Conservation (phyloP, 2,329 filamentous ascomycete genomes). For the Canariomyces notabilis region DNA sequence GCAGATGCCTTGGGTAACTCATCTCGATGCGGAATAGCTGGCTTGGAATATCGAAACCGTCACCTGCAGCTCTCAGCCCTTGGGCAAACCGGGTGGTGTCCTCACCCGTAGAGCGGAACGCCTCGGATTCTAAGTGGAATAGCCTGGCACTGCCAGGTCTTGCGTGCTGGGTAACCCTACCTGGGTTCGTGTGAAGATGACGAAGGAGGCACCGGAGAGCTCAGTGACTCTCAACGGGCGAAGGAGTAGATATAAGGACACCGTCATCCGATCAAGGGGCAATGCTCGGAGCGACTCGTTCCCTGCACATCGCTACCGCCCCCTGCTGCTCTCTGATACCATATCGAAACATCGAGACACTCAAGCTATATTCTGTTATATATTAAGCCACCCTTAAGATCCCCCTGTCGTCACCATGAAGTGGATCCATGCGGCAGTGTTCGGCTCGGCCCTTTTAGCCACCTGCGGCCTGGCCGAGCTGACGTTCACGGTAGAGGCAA, state of each 20-base stretch:
- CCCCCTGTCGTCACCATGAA: conserved; percentile 17
- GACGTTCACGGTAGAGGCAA: conserved; percentile 21
- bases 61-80: conserved; percentile 5
- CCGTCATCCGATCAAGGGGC: conserved; percentile 5
- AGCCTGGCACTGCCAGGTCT: conserved; percentile 4
- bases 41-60: conserved; percentile 7
- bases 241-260: conserved; percentile 11
- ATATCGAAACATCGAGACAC: conserved; percentile 1
- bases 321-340: background rate
- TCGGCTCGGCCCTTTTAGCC: conserved; percentile 17
- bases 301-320: background rate
- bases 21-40: conserved; percentile 14
- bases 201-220: background rate
- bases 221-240: background rate
- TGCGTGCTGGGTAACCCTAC: conserved; percentile 9
- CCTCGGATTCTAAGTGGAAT: conserved; percentile 7
- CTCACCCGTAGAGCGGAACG: conserved; percentile 1
- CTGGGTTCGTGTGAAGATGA: conserved; percentile 3
- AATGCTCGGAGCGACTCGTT: no score
- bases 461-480: conserved; percentile 15
- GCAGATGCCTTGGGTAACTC: conserved; percentile 3
- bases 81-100: background rate
- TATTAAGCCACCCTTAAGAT: conserved; percentile 6
- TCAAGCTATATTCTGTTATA: conserved; percentile 2
- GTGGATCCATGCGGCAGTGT: conserved; percentile 12